A percentile compares a stretch with the other conserved stretches of the same genome.
Evolutionary conservation across 2,329 filamentous ascomycete genomes (phyloP).

Genomic region (Tympanopsis confertula): DNA sequence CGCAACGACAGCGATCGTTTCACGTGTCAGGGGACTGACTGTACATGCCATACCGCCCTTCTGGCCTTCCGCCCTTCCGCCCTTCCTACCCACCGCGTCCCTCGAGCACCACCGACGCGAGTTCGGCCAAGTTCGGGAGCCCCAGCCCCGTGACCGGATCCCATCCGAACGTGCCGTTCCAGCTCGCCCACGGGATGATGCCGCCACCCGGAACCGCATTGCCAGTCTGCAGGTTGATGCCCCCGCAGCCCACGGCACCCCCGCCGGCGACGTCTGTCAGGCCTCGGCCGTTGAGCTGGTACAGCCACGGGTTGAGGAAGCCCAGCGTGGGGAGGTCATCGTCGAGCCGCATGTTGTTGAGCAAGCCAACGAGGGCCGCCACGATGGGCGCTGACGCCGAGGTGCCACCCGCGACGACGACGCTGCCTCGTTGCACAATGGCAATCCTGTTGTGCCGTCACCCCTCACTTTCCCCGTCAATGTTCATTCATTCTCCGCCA

Average conservation of each 20-base stretch:
- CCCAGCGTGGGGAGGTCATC: constrained; percentile 39
- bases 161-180: constrained; percentile 6
- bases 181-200: constrained; percentile 5
- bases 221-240: not conserved
- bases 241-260: not conserved
- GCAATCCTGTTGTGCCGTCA: constrained; percentile 3
- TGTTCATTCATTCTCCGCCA: constrained; percentile 30
- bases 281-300: constrained; percentile 18
- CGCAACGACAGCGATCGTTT: not conserved
- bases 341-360: constrained; percentile 51
- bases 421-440: constrained; percentile 10
- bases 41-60: not conserved
- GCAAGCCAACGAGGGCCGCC: constrained; percentile 47
- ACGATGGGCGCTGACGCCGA: constrained; percentile 50
- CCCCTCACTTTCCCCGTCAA: constrained; percentile 13
- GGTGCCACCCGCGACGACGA: constrained; percentile 16
- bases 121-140: constrained; percentile 2
- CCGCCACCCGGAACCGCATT: not conserved
- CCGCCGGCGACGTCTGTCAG: constrained; percentile 24
- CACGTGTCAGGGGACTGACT: too few relatives aligned
- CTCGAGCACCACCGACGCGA: not conserved
- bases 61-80: not conserved
- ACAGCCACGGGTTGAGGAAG: constrained; percentile 52
- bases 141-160: constrained; percentile 8
- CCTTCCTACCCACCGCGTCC: too few relatives aligned